These are phyloP conservation scores for Fusarium sp. DNA, from an alignment of 2,329 filamentous ascomycete genomes.

Conservation along the genomic window DNA sequence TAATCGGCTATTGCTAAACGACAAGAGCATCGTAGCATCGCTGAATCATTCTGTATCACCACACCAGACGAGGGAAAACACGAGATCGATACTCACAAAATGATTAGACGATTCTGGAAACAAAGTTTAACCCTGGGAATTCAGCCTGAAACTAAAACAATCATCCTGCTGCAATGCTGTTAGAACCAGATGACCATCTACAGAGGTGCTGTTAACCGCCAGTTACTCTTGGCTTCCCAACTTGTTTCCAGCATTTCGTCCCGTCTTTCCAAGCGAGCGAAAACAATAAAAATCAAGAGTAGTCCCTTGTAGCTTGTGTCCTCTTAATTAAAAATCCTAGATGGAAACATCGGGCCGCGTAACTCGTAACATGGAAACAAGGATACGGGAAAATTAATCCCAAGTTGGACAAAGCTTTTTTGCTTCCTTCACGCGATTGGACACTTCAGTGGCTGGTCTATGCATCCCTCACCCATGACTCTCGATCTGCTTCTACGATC, in stretches of 20 bases:
- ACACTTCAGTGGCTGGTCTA: background rate
- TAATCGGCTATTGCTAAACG: rapidly evolving
- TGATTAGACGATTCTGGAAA: background rate
- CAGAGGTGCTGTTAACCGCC: background rate
- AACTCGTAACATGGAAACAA: constrained; percentile 17
- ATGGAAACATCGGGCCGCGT: constrained; percentile 15
- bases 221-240: background rate
- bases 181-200: background rate
- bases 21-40: background rate
- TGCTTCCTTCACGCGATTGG: background rate
- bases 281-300: background rate
- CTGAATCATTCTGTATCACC: background rate
- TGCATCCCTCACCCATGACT: constrained; percentile 11
- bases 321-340: background rate
- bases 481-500: constrained; percentile 4
- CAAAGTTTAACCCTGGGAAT: background rate
- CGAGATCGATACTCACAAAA: background rate
- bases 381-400: constrained; percentile 11
- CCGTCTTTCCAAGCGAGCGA: background rate
- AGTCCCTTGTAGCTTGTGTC: background rate
- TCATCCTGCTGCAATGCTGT: background rate
- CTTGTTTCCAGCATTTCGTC: constrained; percentile 1
- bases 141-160: background rate
- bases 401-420: background rate
- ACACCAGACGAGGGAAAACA: background rate